Evolutionary conservation across 331 rosid species (phyloP), one percentile per base, ranked within the genome.

Genomic region (Pyrus hybrid): DNA sequence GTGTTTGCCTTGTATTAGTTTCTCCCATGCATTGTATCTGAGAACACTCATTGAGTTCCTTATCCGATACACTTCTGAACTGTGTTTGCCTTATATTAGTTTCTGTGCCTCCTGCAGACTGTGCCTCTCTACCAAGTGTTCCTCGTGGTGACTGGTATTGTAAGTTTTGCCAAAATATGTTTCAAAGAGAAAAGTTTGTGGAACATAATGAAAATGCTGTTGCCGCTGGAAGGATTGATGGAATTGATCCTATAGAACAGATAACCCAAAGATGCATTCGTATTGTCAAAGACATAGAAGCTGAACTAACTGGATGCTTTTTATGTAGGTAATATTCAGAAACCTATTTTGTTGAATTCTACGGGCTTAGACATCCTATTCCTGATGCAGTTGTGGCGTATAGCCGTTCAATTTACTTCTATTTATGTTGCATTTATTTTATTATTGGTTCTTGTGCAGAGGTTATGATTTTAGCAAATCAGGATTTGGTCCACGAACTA

Each of bases 401-500:
- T 75, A 49, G 49, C 66, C 23, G 16, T 77, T 37, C 53, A 60
- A 49, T 63, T 29, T 63, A 61, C 47, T 65, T 63, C 71, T 67
- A 57, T 68, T 12, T 29, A 41, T 72, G 61, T 21, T 63, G 32
- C 67, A 28, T 58, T 79, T 30, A 60, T 45, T 14, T 30, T 5
- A 60, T 6, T 73, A 20, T 66, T 33, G 30, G n/a, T 79, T 78
- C 70, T 33, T 37, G 35, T 49, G 74, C 83, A 93, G 98, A 86
- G 95, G 88, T 26, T 86, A 80, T 81, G 97, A 88, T 86, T 94
- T 93, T 89, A 94, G 98, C 93, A 91, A 73, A 84, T 88, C 97
- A 41, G 98, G 98, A 58, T 94, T 94, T 84, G 97, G 98, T 66
- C 97, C 98, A 32, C 96, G 96, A 63, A 94, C 97, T 57, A 91